Evolutionary conservation across 2,329 filamentous ascomycete species (phyloP).

Genomic region (Zymoseptoria crescenta): DNA sequence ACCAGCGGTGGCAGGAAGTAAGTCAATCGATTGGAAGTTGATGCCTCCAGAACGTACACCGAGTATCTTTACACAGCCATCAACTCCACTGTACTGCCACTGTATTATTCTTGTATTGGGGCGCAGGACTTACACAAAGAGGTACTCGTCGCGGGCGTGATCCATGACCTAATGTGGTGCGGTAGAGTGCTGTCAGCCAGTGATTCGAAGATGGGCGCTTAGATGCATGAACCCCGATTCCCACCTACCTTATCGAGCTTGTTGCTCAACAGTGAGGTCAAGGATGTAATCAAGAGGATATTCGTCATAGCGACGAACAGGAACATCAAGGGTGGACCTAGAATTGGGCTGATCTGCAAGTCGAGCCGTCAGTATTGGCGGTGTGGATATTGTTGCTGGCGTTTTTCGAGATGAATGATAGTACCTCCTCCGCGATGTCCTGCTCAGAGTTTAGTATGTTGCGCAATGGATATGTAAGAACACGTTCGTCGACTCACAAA

Average conservation of each 20-base stretch:
- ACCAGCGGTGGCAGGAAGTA: slow-evolving; percentile 43
- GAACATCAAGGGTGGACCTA: slow-evolving; percentile 50
- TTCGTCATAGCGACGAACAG: slow-evolving; percentile 71
- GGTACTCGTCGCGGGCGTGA: slow-evolving; percentile 64
- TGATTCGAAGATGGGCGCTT: slow-evolving; percentile 23
- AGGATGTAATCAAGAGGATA: slow-evolving; percentile 68
- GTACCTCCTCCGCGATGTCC: slow-evolving; percentile 43
- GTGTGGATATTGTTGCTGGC: slow-evolving; percentile 11
- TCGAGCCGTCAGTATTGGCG: background rate
- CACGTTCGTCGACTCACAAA: slow-evolving; percentile 48
- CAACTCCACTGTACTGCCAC: slow-evolving; percentile 28
- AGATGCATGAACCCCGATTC: slow-evolving; percentile 6
- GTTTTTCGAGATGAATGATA: slow-evolving; percentile 7
- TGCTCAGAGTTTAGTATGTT: slow-evolving; percentile 13
- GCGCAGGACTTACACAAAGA: slow-evolving; percentile 56
- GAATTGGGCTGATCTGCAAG: slow-evolving; percentile 38
- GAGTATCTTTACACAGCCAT: slow-evolving; percentile 37
- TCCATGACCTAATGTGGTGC: slow-evolving; percentile 45
- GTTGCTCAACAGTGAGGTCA: slow-evolving; percentile 23
- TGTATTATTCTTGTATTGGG: slow-evolving; percentile 45
- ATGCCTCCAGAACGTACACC: slow-evolving; percentile 48
- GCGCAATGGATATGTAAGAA: background rate
- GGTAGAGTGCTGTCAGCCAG: slow-evolving; percentile 24
- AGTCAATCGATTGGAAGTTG: slow-evolving; percentile 41
- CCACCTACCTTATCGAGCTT: slow-evolving; percentile 20